A percentile compares a stretch with the other conserved stretches of the same genome.
These are phyloP conservation scores for Sporisorium iseilematis-ciliati DNA, from an alignment of 1,284 basidiomycete species.

Conservation along the genomic window DNA sequence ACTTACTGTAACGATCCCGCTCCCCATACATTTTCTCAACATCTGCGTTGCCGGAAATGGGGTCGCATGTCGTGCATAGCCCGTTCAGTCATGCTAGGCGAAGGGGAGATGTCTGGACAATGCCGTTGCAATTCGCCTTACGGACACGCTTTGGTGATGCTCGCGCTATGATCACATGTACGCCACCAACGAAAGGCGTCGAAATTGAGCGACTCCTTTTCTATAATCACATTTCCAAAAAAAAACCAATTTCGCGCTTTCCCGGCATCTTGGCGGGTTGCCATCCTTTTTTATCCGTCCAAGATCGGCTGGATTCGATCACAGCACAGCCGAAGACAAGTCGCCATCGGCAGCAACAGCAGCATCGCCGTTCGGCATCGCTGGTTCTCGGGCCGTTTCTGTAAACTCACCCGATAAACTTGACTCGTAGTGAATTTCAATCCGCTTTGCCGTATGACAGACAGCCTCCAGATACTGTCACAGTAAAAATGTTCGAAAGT, in stretches of 20 bases:
- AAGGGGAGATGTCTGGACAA: too few species aligned
- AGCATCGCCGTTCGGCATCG: too few species aligned
- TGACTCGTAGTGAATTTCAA: neutral
- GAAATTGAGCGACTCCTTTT: conserved; percentile 6
- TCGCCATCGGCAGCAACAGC: too few species aligned
- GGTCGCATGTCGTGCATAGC: too few species aligned
- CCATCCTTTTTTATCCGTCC: neutral
- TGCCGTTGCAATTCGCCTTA: neutral
- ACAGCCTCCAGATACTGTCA: conserved; percentile 1
- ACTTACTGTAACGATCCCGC: too few species aligned
- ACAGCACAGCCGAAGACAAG: too few species aligned
- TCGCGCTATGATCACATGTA: conserved; percentile 1
- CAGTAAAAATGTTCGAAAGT: neutral
- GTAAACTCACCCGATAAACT: too few species aligned
- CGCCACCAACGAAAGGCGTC: neutral
- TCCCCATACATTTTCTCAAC: too few species aligned
- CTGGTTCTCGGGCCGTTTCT: too few species aligned
- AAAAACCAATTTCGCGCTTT: neutral
- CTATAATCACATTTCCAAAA: conserved; percentile 25
- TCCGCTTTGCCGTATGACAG: neutral
- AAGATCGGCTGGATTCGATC: too few species aligned
- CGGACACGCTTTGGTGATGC: neutral
- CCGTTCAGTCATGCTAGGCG: too few species aligned
- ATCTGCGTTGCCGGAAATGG: too few species aligned
- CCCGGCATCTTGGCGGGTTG: neutral